Conservation (phyloP, 495 filamentous ascomycete genomes). For the Peziza echinospora region DNA sequence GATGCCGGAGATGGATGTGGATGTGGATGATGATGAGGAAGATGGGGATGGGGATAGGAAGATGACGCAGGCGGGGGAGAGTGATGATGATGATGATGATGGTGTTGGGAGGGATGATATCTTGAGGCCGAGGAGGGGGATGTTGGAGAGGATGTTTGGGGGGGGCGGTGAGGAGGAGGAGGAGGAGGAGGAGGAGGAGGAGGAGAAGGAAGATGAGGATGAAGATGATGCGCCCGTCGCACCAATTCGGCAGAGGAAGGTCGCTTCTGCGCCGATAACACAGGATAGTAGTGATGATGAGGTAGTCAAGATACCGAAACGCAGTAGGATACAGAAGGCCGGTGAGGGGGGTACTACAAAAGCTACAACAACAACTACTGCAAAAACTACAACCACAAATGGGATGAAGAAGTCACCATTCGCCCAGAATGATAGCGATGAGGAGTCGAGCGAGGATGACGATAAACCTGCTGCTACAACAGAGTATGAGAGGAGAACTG, state of each 20-base stretch:
- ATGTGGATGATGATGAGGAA: constrained; percentile 1
- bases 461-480: not conserved
- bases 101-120: not conserved
- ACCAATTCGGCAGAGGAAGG: too few relatives aligned
- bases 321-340: constrained; percentile 1
- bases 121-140: not conserved
- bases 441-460: not conserved
- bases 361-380: constrained; percentile 1
- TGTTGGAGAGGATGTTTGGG: not conserved
- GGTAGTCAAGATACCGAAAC: too few relatives aligned
- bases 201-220: not conserved
- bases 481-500: not conserved
- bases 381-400: constrained; percentile 1
- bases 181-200: not conserved
- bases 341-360: constrained; percentile 1
- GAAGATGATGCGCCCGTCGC: not conserved
- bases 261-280: too few relatives aligned
- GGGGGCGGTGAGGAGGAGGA: not conserved
- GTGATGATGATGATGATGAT: not conserved
- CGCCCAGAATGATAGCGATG: not conserved
- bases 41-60: constrained; percentile 3
- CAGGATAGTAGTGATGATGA: too few relatives aligned
- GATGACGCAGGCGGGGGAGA: not conserved
- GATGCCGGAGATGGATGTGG: constrained; percentile 1
- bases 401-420: not conserved